Percentiles rank a stretch among this genome's conserved stretches.
phyloP scores from a whole-genome alignment of 1,139 yeast species.

The Hanseniaspora uvarum region DNA sequence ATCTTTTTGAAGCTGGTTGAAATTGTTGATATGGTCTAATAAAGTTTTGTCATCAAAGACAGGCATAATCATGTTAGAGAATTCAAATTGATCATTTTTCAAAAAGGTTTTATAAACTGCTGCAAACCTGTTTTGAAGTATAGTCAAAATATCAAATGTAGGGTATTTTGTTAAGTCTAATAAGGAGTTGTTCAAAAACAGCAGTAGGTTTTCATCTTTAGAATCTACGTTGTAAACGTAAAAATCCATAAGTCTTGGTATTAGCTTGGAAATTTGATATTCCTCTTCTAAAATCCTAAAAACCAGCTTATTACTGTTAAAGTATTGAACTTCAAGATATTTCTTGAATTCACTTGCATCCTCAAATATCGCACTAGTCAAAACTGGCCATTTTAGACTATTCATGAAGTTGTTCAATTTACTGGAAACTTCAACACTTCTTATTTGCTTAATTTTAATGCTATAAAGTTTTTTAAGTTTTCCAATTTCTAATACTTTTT shows the following conservation, averaged over 20 bases:
- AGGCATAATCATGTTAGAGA: neutral
- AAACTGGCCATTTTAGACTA: neutral
- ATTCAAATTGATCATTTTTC: neutral
- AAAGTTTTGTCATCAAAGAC: constrained; percentile 12
- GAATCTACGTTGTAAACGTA: constrained; percentile 5
- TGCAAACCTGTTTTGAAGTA: constrained; percentile 9
- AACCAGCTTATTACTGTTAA: constrained; percentile 15
- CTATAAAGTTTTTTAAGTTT: constrained; percentile 58
- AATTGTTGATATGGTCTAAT: constrained; percentile 15
- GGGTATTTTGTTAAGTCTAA: constrained; percentile 17
- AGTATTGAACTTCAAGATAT: constrained; percentile 1
- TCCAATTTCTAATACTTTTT: constrained; percentile 68
- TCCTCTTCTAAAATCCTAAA: constrained; percentile 11
- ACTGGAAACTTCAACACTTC: neutral
- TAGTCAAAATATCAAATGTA: constrained; percentile 7
- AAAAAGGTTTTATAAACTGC: neutral
- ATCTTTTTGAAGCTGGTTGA: constrained; percentile 10
- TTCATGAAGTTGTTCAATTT: neutral
- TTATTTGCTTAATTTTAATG: neutral
- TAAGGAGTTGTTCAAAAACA: constrained; percentile 13
- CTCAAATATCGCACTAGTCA: constrained; percentile 3
- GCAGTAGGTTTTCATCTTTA: neutral
- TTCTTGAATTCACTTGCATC: neutral
- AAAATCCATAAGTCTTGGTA: constrained; percentile 3
- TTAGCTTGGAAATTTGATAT: constrained; percentile 8